Percentiles rank a stretch among this genome's conserved stretches.
Evolutionary conservation across 2,329 filamentous ascomycete genomes (phyloP).

Genomic region (Ophiostoma piceae): DNA sequence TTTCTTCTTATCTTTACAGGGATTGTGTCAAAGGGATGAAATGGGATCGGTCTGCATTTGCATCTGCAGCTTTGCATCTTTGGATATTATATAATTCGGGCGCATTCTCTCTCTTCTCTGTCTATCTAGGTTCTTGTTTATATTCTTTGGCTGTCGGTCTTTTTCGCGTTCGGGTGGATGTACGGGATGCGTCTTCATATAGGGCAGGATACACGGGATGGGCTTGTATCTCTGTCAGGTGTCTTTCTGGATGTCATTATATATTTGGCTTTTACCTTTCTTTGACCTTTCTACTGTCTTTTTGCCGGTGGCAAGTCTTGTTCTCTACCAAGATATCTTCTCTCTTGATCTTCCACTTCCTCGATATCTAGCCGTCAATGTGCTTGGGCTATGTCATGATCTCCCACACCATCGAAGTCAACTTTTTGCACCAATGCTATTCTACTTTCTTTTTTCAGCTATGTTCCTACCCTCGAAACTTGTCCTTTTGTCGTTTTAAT

Average conservation of each 20-base stretch:
- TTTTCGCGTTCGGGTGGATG: not conserved
- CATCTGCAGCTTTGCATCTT: not conserved
- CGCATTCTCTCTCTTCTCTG: not conserved
- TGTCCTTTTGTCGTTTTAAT: not conserved
- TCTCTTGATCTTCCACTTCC: not conserved
- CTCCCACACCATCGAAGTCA: not conserved
- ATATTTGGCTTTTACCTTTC: not conserved
- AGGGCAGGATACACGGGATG: not conserved
- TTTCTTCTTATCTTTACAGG: not conserved
- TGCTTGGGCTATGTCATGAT: not conserved
- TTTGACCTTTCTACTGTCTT: too few relatives aligned
- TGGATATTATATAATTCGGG: not conserved
- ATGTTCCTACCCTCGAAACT: not conserved
- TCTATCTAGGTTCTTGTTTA: not conserved
- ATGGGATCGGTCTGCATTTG: conserved; percentile 6
- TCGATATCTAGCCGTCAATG: not conserved
- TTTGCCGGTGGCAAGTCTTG: too few relatives aligned
- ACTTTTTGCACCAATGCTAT: not conserved
- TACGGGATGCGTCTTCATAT: not conserved
- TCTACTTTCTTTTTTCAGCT: not conserved
- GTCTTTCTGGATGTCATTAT: not conserved
- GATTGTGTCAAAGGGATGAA: not conserved
- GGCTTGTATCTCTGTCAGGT: not conserved
- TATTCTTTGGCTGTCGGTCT: not conserved
- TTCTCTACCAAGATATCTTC: too few relatives aligned